These are phyloP conservation scores for Dimocarpus longan DNA, from an alignment of 345 rosid genomes.

Conservation along the genomic window DNA sequence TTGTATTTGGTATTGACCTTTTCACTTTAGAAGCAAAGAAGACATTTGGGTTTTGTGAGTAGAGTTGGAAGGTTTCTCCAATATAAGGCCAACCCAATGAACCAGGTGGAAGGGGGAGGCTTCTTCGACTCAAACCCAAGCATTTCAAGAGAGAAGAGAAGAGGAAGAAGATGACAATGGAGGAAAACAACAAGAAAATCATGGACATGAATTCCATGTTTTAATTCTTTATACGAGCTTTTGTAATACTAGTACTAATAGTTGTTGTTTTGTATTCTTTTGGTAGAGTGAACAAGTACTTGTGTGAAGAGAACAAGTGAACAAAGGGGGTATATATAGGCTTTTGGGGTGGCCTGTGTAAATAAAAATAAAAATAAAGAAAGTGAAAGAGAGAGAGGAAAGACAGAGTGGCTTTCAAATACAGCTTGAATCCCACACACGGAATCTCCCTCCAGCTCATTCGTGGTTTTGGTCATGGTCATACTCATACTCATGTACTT, in stretches of 20 bases:
- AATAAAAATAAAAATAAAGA: neutral
- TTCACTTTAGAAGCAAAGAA: constrained; percentile 72
- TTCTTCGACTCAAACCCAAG: constrained; percentile 21
- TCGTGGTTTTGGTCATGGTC: no score
- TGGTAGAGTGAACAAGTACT: neutral
- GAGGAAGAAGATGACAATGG: constrained; percentile 33
- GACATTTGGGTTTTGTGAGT: constrained; percentile 86
- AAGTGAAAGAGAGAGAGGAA: neutral
- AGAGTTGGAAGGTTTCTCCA: constrained; percentile 85
- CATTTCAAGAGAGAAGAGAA: constrained; percentile 36
- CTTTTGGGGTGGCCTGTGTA: no score
- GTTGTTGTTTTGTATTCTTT: neutral
- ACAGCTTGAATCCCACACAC: constrained; percentile 61
- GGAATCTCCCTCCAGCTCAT: constrained; percentile 56
- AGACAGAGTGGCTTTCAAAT: constrained; percentile 24
- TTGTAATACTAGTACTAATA: neutral
- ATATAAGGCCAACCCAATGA: constrained; percentile 83
- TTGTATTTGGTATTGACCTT: constrained; percentile 36
- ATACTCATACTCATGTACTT: no score
- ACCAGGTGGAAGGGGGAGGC: constrained; percentile 82
- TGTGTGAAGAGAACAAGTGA: constrained; percentile 29
- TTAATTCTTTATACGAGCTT: neutral
- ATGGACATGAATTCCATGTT: constrained; percentile 39
- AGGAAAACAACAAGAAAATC: constrained; percentile 25
- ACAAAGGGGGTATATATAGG: constrained; percentile 36